Conservation (phyloP, 2,329 filamentous ascomycete species). For the Curvularia hawaiiensis region DNA sequence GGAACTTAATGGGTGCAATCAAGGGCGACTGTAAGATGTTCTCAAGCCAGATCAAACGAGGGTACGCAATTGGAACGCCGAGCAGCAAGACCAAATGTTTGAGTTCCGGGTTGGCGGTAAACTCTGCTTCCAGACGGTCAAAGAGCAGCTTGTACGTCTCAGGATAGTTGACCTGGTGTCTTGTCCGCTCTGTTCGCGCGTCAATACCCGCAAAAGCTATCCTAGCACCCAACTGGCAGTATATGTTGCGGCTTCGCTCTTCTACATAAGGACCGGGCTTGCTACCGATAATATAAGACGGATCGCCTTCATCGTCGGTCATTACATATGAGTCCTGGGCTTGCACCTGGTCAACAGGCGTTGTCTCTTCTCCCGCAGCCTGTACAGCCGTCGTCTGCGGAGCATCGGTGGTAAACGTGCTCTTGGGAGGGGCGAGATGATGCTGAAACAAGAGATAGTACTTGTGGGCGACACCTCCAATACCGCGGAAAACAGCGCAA, state of each 20-base stretch:
- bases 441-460: slow-evolving; percentile 72
- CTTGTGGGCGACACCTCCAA: slow-evolving; percentile 63
- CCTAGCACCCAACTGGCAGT: slow-evolving; percentile 67
- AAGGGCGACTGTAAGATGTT: slow-evolving; percentile 87
- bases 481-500: slow-evolving; percentile 67
- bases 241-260: slow-evolving; percentile 64
- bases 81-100: slow-evolving; percentile 68
- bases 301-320: slow-evolving; percentile 62
- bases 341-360: slow-evolving; percentile 70
- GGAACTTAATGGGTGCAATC: slow-evolving; percentile 84
- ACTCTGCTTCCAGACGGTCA: slow-evolving; percentile 58
- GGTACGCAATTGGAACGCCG: slow-evolving; percentile 73
- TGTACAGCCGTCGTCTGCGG: slow-evolving; percentile 56
- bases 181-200: slow-evolving; percentile 74
- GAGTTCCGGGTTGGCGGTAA: slow-evolving; percentile 60
- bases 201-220: slow-evolving; percentile 68
- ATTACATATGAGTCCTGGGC: slow-evolving; percentile 75
- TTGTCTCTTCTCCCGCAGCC: slow-evolving; percentile 60
- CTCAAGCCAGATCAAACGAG: slow-evolving; percentile 91
- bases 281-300: slow-evolving; percentile 79
- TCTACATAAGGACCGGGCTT: slow-evolving; percentile 72
- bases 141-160: slow-evolving; percentile 68
- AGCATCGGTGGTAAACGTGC: slow-evolving; percentile 82
- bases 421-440: slow-evolving; percentile 81
- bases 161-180: slow-evolving; percentile 89